Evolutionary conservation across 345 rosid genomes (phyloP).

Genomic region (Hypericum perforatum): DNA sequence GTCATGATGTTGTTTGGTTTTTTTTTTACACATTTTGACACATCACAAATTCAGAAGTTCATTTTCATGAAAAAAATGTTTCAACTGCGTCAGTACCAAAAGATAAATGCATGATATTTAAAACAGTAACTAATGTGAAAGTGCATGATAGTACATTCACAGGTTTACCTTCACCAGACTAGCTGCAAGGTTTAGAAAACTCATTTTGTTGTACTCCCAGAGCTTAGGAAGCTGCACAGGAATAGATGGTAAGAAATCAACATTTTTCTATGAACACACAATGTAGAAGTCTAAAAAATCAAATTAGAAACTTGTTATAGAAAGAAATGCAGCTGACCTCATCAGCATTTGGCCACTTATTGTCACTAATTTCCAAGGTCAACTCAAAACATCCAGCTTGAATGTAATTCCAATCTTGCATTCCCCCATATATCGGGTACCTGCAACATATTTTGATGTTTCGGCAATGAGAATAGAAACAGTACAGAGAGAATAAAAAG

Average conservation of each 20-base stretch:
- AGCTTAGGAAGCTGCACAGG: slow-evolving; percentile 61
- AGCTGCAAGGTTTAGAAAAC: slow-evolving; percentile 86
- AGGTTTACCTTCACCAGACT: slow-evolving; percentile 60
- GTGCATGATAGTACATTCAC: too few species aligned
- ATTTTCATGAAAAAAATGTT: too few species aligned
- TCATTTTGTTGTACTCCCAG: slow-evolving; percentile 83
- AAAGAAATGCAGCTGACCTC: slow-evolving; percentile 40
- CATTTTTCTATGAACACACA: too few species aligned
- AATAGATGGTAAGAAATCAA: slow-evolving; percentile 12
- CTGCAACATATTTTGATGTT: slow-evolving; percentile 33
- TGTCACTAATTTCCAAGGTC: slow-evolving; percentile 89
- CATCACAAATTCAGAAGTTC: too few species aligned
- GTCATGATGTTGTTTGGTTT: too few species aligned
- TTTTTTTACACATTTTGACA: too few species aligned
- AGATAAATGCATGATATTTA: too few species aligned
- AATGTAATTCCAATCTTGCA: slow-evolving; percentile 99
- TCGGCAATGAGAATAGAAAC: neutral
- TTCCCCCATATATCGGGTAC: slow-evolving; percentile 97
- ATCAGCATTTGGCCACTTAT: slow-evolving; percentile 81
- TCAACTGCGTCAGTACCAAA: too few species aligned
- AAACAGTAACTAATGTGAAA: too few species aligned
- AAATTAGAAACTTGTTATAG: slow-evolving; percentile 4
- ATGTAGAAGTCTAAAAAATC: neutral
- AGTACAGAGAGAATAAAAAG: slow-evolving; percentile 2
- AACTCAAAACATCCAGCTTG: slow-evolving; percentile 90